Evolutionary conservation across 345 rosid species (phyloP).

Genomic region (Citrus unshiu): DNA sequence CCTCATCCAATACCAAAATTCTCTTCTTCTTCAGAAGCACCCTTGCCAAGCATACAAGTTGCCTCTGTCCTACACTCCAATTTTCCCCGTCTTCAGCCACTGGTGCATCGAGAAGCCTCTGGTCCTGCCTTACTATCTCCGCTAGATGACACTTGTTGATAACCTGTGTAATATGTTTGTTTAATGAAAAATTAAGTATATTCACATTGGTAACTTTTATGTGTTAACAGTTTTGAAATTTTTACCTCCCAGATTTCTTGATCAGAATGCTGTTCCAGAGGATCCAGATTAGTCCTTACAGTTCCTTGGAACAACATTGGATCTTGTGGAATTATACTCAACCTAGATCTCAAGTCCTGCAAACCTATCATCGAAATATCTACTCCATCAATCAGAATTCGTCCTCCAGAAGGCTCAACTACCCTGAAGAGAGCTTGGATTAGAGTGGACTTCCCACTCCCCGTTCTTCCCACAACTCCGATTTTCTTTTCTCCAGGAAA

Average conservation of each 20-base stretch:
- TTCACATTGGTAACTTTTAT: background rate
- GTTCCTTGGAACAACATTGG: constrained; percentile 87
- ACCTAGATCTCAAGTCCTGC: constrained; percentile 73
- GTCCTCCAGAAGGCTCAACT: constrained; percentile 73
- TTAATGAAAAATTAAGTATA: background rate
- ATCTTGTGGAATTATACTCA: constrained; percentile 86
- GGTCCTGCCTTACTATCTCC: constrained; percentile 48
- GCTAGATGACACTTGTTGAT: constrained; percentile 54
- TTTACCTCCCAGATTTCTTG: constrained; percentile 71
- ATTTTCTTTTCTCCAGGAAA: constrained; percentile 68
- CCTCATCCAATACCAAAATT: constrained; percentile 76
- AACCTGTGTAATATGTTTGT: constrained; percentile 30
- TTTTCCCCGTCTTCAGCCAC: constrained; percentile 89
- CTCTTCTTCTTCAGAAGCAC: constrained; percentile 64
- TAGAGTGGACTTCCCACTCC: constrained; percentile 89
- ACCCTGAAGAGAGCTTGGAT: constrained; percentile 83
- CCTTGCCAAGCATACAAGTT: constrained; percentile 79
- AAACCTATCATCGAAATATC: constrained; percentile 71
- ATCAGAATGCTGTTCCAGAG: constrained; percentile 65
- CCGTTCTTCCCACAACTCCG: constrained; percentile 90
- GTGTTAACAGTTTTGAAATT: background rate
- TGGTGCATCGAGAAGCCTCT: constrained; percentile 53
- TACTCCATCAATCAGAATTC: constrained; percentile 68
- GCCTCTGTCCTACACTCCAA: constrained; percentile 96
- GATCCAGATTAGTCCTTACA: constrained; percentile 78